Percentiles rank a stretch among this genome's conserved stretches.
phyloP scores from a whole-genome alignment of 805 yeast species.

The Schizosaccharomyces cryophilus region DNA sequence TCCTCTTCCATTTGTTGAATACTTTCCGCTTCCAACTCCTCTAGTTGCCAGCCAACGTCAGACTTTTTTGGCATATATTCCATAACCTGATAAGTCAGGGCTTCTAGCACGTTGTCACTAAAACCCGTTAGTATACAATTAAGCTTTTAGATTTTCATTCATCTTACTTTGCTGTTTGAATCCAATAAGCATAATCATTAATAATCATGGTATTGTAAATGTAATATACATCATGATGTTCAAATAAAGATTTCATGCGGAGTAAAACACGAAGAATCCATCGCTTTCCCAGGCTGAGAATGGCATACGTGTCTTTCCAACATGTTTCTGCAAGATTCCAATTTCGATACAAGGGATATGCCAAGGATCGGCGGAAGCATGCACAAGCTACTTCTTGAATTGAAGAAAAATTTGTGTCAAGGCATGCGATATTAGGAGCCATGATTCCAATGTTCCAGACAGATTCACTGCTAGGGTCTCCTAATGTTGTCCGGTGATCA shows the following conservation, averaged over 20 bases:
- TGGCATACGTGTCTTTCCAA: conserved; percentile 51
- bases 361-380: conserved; percentile 44
- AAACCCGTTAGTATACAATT: background rate
- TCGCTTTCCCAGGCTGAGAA: conserved; percentile 45
- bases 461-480: conserved; percentile 56
- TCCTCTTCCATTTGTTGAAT: conserved; percentile 2
- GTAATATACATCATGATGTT: conserved; percentile 64
- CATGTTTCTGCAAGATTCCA: conserved; percentile 32
- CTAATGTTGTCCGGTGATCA: conserved; percentile 50
- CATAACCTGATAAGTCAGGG: conserved; percentile 39
- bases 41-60: conserved; percentile 10
- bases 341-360: conserved; percentile 59
- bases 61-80: conserved; percentile 11
- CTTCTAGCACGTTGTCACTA: conserved; percentile 30
- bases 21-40: conserved; percentile 8
- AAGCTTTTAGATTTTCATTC: background rate
- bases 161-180: conserved; percentile 21
- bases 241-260: conserved; percentile 42
- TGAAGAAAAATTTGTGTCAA: conserved; percentile 27
- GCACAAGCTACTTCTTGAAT: conserved; percentile 35
- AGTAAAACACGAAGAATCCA: conserved; percentile 35
- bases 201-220: conserved; percentile 56
- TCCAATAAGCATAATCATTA: conserved; percentile 59
- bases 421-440: conserved; percentile 47
- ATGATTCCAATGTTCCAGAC: conserved; percentile 86